These are phyloP conservation scores for Paradendryphiella salina DNA, from an alignment of 2,329 filamentous ascomycete genomes.

Conservation along the genomic window DNA sequence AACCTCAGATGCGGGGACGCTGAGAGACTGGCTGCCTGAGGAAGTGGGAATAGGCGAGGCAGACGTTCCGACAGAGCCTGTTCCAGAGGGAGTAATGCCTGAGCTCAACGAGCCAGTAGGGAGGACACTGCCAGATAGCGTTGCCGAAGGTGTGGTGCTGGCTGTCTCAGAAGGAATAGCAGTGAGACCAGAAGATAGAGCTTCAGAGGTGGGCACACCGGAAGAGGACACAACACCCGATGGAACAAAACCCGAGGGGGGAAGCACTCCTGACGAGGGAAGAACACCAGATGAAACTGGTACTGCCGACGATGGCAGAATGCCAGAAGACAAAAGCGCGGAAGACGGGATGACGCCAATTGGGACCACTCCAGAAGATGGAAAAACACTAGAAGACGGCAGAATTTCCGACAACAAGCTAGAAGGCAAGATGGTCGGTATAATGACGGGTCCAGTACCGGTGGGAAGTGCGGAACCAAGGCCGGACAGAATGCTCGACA, in stretches of 20 bases:
- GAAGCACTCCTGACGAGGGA: slow-evolving; percentile 5
- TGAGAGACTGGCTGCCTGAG: slow-evolving; percentile 14
- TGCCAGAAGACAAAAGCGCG: background rate
- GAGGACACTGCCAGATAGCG: background rate
- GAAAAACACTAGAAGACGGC: slow-evolving; percentile 9
- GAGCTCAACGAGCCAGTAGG: slow-evolving; percentile 2
- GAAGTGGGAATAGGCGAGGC: slow-evolving; percentile 7
- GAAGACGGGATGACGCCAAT: slow-evolving; percentile 5
- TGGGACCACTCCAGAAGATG: slow-evolving; percentile 5
- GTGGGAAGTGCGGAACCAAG: slow-evolving; percentile 21
- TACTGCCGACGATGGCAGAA: slow-evolving; percentile 5
- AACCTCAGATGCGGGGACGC: slow-evolving; percentile 25
- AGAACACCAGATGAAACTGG: slow-evolving; percentile 11
- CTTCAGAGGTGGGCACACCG: slow-evolving; percentile 11
- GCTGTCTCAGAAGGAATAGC: slow-evolving; percentile 17
- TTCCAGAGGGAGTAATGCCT: slow-evolving; percentile 14
- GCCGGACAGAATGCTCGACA: slow-evolving; percentile 13
- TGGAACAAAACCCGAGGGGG: slow-evolving; percentile 13
- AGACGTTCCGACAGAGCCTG: slow-evolving; percentile 13
- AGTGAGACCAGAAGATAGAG: slow-evolving; percentile 2
- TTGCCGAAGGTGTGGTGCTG: slow-evolving; percentile 8
- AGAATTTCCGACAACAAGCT: slow-evolving; percentile 15
- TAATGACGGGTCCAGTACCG: slow-evolving; percentile 17
- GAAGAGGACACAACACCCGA: slow-evolving; percentile 16
- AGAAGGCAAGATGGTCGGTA: slow-evolving; percentile 11